Conservation (phyloP, 441 rosid species). For the Jatropha podagrica region DNA sequence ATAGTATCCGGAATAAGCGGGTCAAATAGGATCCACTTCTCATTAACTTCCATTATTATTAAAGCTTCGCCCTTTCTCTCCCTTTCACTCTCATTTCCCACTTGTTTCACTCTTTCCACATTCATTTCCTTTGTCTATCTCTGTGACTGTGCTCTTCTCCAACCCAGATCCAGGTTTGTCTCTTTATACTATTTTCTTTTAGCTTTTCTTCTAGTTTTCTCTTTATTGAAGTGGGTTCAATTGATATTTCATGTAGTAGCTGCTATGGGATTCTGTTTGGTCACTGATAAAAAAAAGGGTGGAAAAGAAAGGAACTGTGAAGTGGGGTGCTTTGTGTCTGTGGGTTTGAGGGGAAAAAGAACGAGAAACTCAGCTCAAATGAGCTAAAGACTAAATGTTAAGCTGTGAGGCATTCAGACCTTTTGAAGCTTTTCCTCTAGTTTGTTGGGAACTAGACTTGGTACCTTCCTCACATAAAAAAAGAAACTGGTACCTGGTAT, state of each 20-base stretch:
- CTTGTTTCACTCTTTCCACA: slow-evolving; percentile 7
- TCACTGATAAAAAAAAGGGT: slow-evolving; percentile 5
- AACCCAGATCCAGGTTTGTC: slow-evolving; percentile 57
- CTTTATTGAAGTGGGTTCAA: slow-evolving; percentile 6
- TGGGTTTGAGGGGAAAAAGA: neutral
- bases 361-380: slow-evolving; percentile 8
- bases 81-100: slow-evolving; percentile 1
- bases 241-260: slow-evolving; percentile 1
- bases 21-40: slow-evolving; percentile 30
- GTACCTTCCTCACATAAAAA: too few relatives aligned
- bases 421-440: slow-evolving; percentile 1
- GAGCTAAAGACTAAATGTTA: slow-evolving; percentile 20
- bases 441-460: neutral
- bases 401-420: slow-evolving; percentile 12
- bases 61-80: neutral
- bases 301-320: neutral
- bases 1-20: slow-evolving; percentile 26
- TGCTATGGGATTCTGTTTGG: slow-evolving; percentile 17
- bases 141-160: slow-evolving; percentile 1
- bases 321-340: slow-evolving; percentile 15
- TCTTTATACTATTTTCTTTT: slow-evolving; percentile 11
- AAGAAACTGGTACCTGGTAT: neutral
- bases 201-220: neutral
- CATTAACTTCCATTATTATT: neutral
- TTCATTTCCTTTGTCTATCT: slow-evolving; percentile 6